These are phyloP conservation scores for Wickerhamia fluorescens DNA, from an alignment of 805 yeast species.

Conservation along the genomic window DNA sequence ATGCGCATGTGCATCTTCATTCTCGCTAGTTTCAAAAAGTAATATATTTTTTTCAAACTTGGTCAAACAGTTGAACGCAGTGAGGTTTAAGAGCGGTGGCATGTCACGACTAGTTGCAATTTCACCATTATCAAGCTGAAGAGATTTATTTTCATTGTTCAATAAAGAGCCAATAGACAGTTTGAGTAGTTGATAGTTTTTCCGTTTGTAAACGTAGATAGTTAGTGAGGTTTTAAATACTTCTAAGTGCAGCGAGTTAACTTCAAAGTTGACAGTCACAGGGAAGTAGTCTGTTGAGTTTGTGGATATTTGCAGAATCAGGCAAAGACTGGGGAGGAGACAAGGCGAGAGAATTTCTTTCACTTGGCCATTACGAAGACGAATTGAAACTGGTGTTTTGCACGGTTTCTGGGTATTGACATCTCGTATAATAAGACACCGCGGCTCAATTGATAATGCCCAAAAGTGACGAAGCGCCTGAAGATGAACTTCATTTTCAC, in stretches of 20 bases:
- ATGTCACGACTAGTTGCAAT: conserved; percentile 19
- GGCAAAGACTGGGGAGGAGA: conserved; percentile 53
- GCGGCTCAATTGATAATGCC: conserved; percentile 74
- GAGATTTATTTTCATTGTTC: conserved; percentile 26
- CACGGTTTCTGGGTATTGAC: conserved; percentile 53
- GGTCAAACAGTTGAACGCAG: conserved; percentile 15
- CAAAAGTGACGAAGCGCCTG: conserved; percentile 88
- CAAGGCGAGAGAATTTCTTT: conserved; percentile 50
- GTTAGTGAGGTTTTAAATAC: conserved; percentile 39
- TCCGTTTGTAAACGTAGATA: conserved; percentile 44
- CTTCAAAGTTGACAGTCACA: conserved; percentile 37
- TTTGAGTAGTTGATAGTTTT: conserved; percentile 32
- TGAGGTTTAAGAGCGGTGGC: conserved; percentile 14
- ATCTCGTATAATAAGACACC: conserved; percentile 76
- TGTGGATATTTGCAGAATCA: conserved; percentile 43
- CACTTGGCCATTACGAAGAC: conserved; percentile 30
- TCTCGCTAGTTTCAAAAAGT: conserved; percentile 17
- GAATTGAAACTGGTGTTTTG: conserved; percentile 37
- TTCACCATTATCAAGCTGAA: conserved; percentile 22
- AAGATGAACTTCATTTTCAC: conserved; percentile 52
- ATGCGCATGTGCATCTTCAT: conserved; percentile 13
- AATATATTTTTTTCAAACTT: conserved; percentile 25
- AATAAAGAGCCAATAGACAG: conserved; percentile 25
- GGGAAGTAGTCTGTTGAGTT: conserved; percentile 46
- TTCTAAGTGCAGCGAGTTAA: conserved; percentile 36